These are phyloP conservation scores for Vitellaria paradoxa DNA, from an alignment of 179 eudicot genomes.

Conservation along the genomic window DNA sequence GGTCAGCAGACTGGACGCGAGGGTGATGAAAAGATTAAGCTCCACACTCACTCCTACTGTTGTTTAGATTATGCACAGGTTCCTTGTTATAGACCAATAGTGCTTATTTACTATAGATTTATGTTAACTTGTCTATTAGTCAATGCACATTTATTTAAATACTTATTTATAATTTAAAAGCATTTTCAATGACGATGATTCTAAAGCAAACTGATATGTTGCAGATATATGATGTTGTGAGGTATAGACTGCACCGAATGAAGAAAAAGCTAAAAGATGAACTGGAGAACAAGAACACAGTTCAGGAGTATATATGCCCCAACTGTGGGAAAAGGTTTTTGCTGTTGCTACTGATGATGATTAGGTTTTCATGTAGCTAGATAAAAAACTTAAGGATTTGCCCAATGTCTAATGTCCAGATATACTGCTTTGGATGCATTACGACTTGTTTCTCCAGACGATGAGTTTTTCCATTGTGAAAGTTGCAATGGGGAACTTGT, in stretches of 20 bases:
- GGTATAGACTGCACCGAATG: conserved; percentile 95
- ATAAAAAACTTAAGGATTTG: neutral
- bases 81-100: conserved; percentile 14
- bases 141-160: neutral
- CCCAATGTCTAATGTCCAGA: conserved; percentile 37
- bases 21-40: conserved; percentile 83
- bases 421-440: conserved; percentile 95
- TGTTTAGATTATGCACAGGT: conserved; percentile 99
- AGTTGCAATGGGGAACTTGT: conserved; percentile 84
- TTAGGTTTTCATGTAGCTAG: neutral
- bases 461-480: conserved; percentile 90
- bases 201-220: no score
- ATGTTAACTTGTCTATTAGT: neutral
- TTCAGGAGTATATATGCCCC: conserved; percentile 93
- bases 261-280: conserved; percentile 93
- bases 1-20: conserved; percentile 49
- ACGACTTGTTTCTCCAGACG: conserved; percentile 69
- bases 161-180: neutral
- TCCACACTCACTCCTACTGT: conserved; percentile 95
- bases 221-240: conserved; percentile 95
- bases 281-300: conserved; percentile 85
- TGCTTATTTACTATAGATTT: neutral
- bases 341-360: neutral
- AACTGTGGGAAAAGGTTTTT: conserved; percentile 78
- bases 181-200: neutral